Base-by-base conservation (phyloP, 371 early-diverging fungal species). In the Phascolomyces articulosus region DNA sequence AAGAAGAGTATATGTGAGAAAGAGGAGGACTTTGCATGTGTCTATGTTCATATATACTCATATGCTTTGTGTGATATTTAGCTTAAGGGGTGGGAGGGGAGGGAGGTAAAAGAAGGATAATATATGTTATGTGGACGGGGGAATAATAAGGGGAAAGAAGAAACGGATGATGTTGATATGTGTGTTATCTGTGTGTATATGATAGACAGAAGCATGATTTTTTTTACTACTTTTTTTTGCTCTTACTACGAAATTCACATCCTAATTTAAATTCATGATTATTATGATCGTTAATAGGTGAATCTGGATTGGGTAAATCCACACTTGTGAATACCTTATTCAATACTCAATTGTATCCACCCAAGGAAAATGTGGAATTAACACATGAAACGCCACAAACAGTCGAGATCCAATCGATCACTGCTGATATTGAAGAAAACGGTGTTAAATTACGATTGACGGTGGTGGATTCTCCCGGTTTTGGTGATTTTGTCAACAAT, bases 241-340 rank as follows among this genome's bases (percentile, higher is more conserved):
- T 31, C 26, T 40, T 13, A 38, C 13, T 58, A 15, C 4, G 55
- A 40, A 28, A 23, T 21, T 29, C 15, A 31, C 20, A 4, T 21
- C 40, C 40, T 18, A 18, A 58, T 28, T 58, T 20, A 29, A 55
- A 55, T 55, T 55, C 55, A 38, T 38, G n/a, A n/a, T n/a, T n/a
- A n/a, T 47, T 18, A 9, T 41, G 15, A 41, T n/a, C 18, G 13
- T 13, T 38, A 11, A 41, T 65, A 79, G 79, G 79, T 87, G 97
- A 97, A 85, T 93, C 96, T 40, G 99, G 99, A 56, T 87, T 99
- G 40, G 99, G 99, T 56, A 96, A 99, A 80, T 95, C 99, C 10
- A 99, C 99, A 10, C 85, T 99, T 54, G 90, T 99, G 71, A 98
- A 98, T 88, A 97, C 99, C 29, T 82, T 99, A 62, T 99, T 99